Evolutionary conservation across 805 yeast species (phyloP), one percentile per base, ranked within the genome.

Genomic region (Saturnispora halmiae): DNA sequence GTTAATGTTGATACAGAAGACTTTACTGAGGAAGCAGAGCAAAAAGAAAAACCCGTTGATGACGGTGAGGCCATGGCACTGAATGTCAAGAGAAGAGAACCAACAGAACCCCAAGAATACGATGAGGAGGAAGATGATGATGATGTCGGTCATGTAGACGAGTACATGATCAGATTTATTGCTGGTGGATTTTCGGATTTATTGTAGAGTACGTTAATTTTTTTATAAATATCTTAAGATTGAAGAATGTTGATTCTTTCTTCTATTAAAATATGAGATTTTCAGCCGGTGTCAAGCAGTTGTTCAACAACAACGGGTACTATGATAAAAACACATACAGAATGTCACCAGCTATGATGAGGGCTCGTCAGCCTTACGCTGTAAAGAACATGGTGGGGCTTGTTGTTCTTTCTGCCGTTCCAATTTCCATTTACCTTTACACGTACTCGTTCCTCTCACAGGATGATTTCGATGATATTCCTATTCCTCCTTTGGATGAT

Each of bases 311-410:
- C 38, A 36, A 40, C 4, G 57, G 64, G 21, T 63, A 63, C 44
- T 59, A 58, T 47, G 69, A 70, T 58, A 70, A 68, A 27, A 59
- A 55, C 45, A 72, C 77, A 11, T 69, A 65, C 52, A 69, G 69
- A 55, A 87, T 87, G 90, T 84, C 96, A 1, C 95, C 95, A 13
- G 95, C 96, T 5, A 77, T 90, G 70, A 69, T 85, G 50, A 72
- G 97, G 49, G 96, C 95, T 35, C 75, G 97, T 60, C 70, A 73
- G 45, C 96, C 95, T 31, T 90, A 75, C 56, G 84, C 87, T 64
- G 75, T 78, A 72, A 76, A 70, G 53, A 90, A 88, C 59, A 73
- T 81, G 55, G 65, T 75, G 15, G 73, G 78, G 0, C 74, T 88
- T 38, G 66, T 67, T 14, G 61, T 72, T 0, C 65, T 85, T 16